Evolutionary conservation across 768 basidiomycete genomes (phyloP).

Genomic region (Leccinum ochraceum): DNA sequence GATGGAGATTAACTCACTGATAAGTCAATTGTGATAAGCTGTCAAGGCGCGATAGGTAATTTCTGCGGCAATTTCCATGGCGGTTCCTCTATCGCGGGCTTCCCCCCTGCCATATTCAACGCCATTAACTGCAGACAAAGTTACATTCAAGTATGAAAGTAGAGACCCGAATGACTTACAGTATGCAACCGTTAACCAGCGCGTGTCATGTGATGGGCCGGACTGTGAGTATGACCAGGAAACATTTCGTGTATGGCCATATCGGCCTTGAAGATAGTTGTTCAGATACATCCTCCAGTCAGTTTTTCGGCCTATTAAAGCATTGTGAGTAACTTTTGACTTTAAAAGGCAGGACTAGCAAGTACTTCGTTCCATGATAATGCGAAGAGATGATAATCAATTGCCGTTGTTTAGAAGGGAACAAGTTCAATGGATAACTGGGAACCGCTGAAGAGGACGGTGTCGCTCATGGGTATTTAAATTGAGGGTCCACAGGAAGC

Average conservation of each 20-base stretch:
- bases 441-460: slow-evolving; percentile 8
- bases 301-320: slow-evolving; percentile 17
- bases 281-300: slow-evolving; percentile 33
- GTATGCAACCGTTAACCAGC: slow-evolving; percentile 28
- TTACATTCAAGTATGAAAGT: neutral
- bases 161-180: slow-evolving; percentile 16
- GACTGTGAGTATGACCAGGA: slow-evolving; percentile 23
- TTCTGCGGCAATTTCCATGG: slow-evolving; percentile 34
- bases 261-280: slow-evolving; percentile 34
- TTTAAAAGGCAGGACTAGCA: neutral
- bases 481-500: slow-evolving; percentile 26
- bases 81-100: slow-evolving; percentile 29
- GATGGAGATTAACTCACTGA: slow-evolving; percentile 4
- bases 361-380: slow-evolving; percentile 20
- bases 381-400: neutral
- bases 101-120: slow-evolving; percentile 29
- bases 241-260: slow-evolving; percentile 29
- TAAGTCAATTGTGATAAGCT: slow-evolving; percentile 19
- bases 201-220: slow-evolving; percentile 27
- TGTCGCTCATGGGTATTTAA: slow-evolving; percentile 23
- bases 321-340: slow-evolving; percentile 6
- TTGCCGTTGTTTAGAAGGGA: slow-evolving; percentile 4
- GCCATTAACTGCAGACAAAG: slow-evolving; percentile 22
- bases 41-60: slow-evolving; percentile 26
- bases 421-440: slow-evolving; percentile 5